Base-by-base conservation (phyloP, 345 rosid genomes). In the Eucalyptus sp. region DNA sequence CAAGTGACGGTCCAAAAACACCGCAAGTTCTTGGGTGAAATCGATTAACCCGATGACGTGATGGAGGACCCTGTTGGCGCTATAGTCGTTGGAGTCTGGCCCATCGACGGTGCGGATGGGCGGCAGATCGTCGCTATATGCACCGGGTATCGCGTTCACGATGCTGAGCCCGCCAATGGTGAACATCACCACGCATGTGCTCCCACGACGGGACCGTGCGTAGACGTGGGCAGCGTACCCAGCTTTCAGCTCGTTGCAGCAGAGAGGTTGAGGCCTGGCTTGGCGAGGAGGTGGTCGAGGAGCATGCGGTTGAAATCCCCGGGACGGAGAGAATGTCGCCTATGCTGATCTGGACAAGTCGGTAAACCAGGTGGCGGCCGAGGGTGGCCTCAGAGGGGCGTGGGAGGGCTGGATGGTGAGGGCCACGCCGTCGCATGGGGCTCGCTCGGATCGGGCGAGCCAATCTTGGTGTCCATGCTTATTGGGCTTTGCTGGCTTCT, bases 11-110 rank as follows among this genome's bases (percentile, higher is more conserved):
- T 52, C 58, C 58, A 2, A 52, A 95, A 95, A 88, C 96, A 95
- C 17, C 94, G 29, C 27, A 91, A 44, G 94, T 89, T 95, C 96
- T 91, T 94, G 96, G 90, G 80, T 90, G 33, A 95, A 95, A 90
- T 95, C 96, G 41, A 95, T 91, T 86, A 94, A 89, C 1, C 96
- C 96, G 25, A 95, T 93, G 66, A 96, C 93, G 86, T 95, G 96
- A 88, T 94, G 96, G 60, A 95, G 95, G 51, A 94, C 91, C 87
- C 94, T 91, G 89, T 94, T 91, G 13, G 95, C 91, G 20, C 96
- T 95, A 22, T 92, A 94, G 86, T 95, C 96, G 86, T 95, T 93
- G 37, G 66, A 60, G n/a, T 25, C 12, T 13, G 66, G 66, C 66
- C 66, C n/a, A 25, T 15, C 4, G 31, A 60, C 7, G 66, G 11